Evolutionary conservation across 371 early-diverging fungal genomes (phyloP), one percentile per base, ranked within the genome.

Genomic region (Basidiobolus meristosporus): DNA sequence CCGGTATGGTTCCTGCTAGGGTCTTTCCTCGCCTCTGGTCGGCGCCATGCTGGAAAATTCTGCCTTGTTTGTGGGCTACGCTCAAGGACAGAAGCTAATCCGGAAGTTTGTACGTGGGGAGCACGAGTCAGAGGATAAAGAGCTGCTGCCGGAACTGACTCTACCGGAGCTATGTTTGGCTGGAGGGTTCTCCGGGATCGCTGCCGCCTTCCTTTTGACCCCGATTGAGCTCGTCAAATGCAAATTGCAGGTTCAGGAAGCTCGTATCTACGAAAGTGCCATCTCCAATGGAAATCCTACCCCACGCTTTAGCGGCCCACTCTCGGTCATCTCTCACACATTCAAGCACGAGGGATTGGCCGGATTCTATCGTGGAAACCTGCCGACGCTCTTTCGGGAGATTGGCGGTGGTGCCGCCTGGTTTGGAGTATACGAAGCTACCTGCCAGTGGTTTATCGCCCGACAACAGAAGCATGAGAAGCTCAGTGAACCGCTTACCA

Each of bases 151-250:
- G 41, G 34, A 5, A 37, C 36, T 16, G 45, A 50, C 63, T 19
- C 46, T 90, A 31, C 50, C 59, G 0, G 77, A 90, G 51, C 62
- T 89, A 14, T 62, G 77, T 36, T 51, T 72, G 5, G 80, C 90
- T 17, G 95, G 93, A 33, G 80, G 69, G 12, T 54, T 87, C 15
- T 80, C 95, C 0, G 95, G 97, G 16, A 72, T 80, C 7, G 59
- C 78, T 31, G 86, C 87, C 4, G 84, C 90, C 1, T 52, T 90
- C 45, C 68, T 93, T 2, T 60, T 96, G 22, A 91, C 97, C 0
- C 97, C 97, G 0, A 74, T 96, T 4, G 97, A 96, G 59, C 64
- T 96, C 21, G 74, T 96, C 38, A 96, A 96, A 54, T 93, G 93
- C 65, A 79, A 83, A 51, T 54, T 92, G 45, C 97, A 96, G 57